Evolutionary conservation across 371 early-diverging fungal genomes (phyloP).

Genomic region (Mortierella sp.): DNA sequence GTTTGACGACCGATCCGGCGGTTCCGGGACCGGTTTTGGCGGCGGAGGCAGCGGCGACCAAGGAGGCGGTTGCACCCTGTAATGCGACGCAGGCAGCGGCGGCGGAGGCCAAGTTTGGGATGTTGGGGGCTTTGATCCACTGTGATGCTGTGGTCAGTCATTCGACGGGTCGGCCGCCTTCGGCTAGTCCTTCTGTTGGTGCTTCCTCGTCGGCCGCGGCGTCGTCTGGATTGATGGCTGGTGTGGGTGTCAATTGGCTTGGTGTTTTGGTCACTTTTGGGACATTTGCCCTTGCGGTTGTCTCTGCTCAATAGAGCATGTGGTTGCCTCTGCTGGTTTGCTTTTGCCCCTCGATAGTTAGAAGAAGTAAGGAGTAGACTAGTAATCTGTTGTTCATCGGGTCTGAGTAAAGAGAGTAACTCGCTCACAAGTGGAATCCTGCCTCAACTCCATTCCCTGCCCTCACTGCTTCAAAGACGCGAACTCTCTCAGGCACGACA

Average conservation of each 20-base stretch:
- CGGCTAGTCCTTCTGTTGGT: background rate
- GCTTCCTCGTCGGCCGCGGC: background rate
- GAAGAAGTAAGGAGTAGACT: too few relatives aligned
- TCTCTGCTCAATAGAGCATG: background rate
- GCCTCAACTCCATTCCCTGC: too few relatives aligned
- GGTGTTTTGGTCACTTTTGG: background rate
- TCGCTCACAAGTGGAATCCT: too few relatives aligned
- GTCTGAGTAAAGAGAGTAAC: too few relatives aligned
- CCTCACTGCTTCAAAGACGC: too few relatives aligned
- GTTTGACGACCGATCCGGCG: background rate
- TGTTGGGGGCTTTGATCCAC: constrained; percentile 6
- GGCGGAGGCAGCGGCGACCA: background rate
- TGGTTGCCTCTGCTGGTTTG: background rate
- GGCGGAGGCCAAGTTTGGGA: background rate
- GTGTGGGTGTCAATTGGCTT: too few relatives aligned
- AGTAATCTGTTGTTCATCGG: too few relatives aligned
- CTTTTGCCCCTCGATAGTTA: background rate
- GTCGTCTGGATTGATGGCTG: background rate
- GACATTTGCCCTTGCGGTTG: background rate
- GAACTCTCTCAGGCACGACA: background rate
- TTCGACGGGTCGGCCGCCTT: background rate
- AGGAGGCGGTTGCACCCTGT: background rate
- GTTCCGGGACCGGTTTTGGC: background rate
- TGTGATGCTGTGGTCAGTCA: constrained; percentile 14
- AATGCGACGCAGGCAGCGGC: background rate